Conservation (phyloP, 257 asterid species). For the Lithospermum erythrorhizon region DNA sequence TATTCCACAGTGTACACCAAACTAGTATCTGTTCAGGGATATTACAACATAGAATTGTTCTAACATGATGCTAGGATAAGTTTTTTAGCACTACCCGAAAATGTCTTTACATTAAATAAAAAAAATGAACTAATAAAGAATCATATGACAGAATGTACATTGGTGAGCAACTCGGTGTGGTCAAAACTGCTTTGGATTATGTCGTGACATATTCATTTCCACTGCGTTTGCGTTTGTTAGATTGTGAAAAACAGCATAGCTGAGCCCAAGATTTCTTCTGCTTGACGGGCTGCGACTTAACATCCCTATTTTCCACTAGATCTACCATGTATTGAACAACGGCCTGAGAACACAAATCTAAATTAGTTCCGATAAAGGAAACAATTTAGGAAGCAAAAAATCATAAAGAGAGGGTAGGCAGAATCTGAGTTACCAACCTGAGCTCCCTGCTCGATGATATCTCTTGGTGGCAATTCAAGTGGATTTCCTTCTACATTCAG, state of each 20-base stretch:
- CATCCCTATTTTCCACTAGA: conserved; percentile 50
- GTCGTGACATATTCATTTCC: conserved; percentile 34
- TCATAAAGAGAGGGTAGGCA: not conserved
- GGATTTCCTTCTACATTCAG: conserved; percentile 78
- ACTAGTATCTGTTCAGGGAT: not conserved
- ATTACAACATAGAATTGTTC: no score
- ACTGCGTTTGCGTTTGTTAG: conserved; percentile 78
- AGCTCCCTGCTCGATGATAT: conserved; percentile 48
- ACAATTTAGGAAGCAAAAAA: not conserved
- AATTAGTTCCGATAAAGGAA: conserved; percentile 8
- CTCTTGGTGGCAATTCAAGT: conserved; percentile 47
- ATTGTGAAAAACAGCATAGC: conserved; percentile 56
- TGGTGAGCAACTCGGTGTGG: not conserved
- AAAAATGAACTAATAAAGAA: not conserved
- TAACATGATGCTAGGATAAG: no score
- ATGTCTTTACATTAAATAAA: no score
- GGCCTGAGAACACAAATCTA: conserved; percentile 37
- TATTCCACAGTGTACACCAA: no score
- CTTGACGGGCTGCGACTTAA: conserved; percentile 47
- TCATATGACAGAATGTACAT: not conserved
- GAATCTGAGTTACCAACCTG: conserved; percentile 30
- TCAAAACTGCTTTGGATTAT: conserved; percentile 5
- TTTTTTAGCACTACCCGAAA: no score
- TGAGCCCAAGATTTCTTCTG: conserved; percentile 75
- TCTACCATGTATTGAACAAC: conserved; percentile 72